Evolutionary conservation across 495 filamentous ascomycete genomes (phyloP), one percentile per base, ranked within the genome.

Genomic region (Penicillium roqueforti): DNA sequence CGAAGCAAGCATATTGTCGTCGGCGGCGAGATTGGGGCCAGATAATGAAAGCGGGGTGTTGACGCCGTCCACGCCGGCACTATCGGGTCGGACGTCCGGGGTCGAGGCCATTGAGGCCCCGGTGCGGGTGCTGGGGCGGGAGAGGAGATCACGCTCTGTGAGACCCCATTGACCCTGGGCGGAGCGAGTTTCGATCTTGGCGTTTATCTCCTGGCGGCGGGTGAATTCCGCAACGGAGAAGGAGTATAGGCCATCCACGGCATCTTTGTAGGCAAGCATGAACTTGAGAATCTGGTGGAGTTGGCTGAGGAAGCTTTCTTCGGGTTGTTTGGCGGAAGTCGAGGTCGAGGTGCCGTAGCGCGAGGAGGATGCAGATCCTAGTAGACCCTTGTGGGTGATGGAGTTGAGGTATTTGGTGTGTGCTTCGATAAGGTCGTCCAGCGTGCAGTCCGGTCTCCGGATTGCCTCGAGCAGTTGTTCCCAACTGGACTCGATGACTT

Each of bases 401-500:
- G 85, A 84, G 43, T 87, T 89, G 19, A 99, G 84, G 71, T 97
- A 99, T 50, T 81, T 84, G 25, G 84, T 87, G 68, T 99, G 95
- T 10, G 93, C 95, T 39, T 81, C 81, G 66, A 97, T 97, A 16
- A 99, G 79, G 66, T 97, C 93, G 72, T 97, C 95, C 14, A 99
- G 81, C 0, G 95, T 99, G 61, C 84, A 88, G 31, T 87, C 86
- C 14, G 89, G 88, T 65, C 87, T 91, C 42, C 76, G 80, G 49
- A 96, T 84, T 34, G 86, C 86, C 3, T 81, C 79, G 59, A 96
- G 87, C 7, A 99, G 79, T 58, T 89, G 84, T 55, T 88, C 84
- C 95, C 95, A 99, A 49, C 87, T 88, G 48, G 85, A 83, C 69
- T 97, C 93, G 66, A 99, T 97, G 57, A 99, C 95, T 68, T 97